A percentile compares a stretch with the other conserved stretches of the same genome.
Conservation (phyloP, 2,329 filamentous ascomycete genomes). For the Alternaria viburni region DNA sequence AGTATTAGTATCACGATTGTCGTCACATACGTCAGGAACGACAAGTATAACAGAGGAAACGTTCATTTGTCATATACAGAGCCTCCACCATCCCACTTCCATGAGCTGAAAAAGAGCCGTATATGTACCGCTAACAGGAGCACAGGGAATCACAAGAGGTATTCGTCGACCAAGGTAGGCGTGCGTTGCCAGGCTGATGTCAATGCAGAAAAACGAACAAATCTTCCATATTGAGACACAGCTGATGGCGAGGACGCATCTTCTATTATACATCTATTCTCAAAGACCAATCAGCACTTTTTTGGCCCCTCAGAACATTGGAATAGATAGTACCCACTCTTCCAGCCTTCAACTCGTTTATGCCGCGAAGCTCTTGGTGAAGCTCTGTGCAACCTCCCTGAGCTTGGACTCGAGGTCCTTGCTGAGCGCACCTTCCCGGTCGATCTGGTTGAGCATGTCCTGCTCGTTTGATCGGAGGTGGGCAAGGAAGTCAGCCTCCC, state of each 20-base stretch:
- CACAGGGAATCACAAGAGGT: constrained; percentile 31
- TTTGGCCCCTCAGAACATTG: constrained; percentile 43
- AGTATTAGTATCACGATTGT: not conserved
- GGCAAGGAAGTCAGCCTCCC: constrained; percentile 92
- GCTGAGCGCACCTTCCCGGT: constrained; percentile 94
- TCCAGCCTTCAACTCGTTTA: constrained; percentile 43
- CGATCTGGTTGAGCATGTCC: constrained; percentile 82
- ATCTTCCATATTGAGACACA: constrained; percentile 49
- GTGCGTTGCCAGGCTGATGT: constrained; percentile 14
- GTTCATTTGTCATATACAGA: constrained; percentile 16
- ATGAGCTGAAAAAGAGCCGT: constrained; percentile 23
- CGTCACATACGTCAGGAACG: not conserved
- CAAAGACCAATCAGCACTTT: constrained; percentile 48
- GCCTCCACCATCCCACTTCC: constrained; percentile 7
- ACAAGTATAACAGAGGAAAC: constrained; percentile 8
- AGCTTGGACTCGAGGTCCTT: constrained; percentile 89
- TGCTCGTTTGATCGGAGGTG: constrained; percentile 91
- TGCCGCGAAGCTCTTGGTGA: constrained; percentile 94
- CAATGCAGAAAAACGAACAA: constrained; percentile 34
- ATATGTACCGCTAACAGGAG: constrained; percentile 36
- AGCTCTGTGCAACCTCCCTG: constrained; percentile 75
- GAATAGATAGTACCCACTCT: constrained; percentile 48
- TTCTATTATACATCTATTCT: constrained; percentile 51
- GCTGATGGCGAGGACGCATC: constrained; percentile 49
- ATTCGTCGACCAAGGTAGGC: constrained; percentile 7